Evolutionary conservation across 495 filamentous ascomycete genomes (phyloP).

Genomic region (Xylaria grammica): DNA sequence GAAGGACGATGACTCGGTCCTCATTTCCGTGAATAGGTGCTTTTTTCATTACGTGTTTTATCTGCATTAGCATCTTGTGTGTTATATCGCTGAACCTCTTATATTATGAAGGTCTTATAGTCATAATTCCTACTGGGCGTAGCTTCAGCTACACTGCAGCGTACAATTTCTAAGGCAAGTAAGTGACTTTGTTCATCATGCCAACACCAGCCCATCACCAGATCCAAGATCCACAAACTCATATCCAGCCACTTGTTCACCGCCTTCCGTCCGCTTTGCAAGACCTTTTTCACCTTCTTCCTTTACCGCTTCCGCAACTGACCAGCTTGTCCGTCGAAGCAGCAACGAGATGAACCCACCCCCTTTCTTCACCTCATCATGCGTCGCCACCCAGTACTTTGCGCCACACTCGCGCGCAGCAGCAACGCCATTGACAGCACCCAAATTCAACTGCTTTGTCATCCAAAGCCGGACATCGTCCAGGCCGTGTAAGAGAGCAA

Average conservation of each 20-base stretch:
- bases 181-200: slow-evolving; percentile 11
- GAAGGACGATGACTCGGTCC: too few relatives aligned
- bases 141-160: background rate
- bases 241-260: background rate
- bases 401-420: slow-evolving; percentile 51
- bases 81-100: too few relatives aligned
- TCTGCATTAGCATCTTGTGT: too few relatives aligned
- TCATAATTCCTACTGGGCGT: background rate
- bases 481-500: slow-evolving; percentile 61
- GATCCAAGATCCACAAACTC: slow-evolving; percentile 38
- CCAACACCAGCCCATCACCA: slow-evolving; percentile 45
- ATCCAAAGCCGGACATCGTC: slow-evolving; percentile 55
- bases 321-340: slow-evolving; percentile 49
- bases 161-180: background rate
- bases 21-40: too few relatives aligned
- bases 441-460: slow-evolving; percentile 58
- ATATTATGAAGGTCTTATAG: too few relatives aligned
- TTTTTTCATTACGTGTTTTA: too few relatives aligned
- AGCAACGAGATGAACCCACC: slow-evolving; percentile 56
- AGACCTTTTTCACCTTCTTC: slow-evolving; percentile 35
- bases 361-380: slow-evolving; percentile 62
- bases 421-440: slow-evolving; percentile 58
- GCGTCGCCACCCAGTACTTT: slow-evolving; percentile 63
- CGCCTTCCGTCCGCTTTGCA: slow-evolving; percentile 13
- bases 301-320: slow-evolving; percentile 52